Evolutionary conservation across 345 rosid species (phyloP).

Genomic region (Lepidium sativum): DNA sequence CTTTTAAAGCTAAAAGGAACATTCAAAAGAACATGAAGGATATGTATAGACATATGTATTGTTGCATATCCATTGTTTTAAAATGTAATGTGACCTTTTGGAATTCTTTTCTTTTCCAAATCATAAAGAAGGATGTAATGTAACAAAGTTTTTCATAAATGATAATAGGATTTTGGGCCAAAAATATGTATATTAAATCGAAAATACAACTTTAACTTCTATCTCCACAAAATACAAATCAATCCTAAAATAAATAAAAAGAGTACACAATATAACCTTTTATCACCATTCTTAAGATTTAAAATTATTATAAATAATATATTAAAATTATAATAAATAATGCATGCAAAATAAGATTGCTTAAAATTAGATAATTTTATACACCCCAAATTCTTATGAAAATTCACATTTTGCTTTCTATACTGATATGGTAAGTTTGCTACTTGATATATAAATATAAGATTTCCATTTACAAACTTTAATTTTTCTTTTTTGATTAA

Average conservation of each 20-base stretch:
- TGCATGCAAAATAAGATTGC: neutral
- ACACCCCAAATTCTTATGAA: neutral
- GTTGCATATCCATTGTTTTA: neutral
- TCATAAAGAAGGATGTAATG: neutral
- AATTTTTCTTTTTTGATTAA: neutral
- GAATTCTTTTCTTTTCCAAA: neutral
- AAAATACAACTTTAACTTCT: too few relatives aligned
- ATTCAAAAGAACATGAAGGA: conserved; percentile 1
- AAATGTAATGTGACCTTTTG: neutral
- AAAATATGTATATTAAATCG: too few relatives aligned
- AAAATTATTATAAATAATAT: too few relatives aligned
- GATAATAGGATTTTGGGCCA: too few relatives aligned
- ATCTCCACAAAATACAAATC: too few relatives aligned
- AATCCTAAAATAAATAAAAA: too few relatives aligned
- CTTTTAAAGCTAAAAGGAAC: conserved; percentile 7
- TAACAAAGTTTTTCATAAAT: neutral
- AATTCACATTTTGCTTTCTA: neutral
- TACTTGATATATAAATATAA: conserved; percentile 3
- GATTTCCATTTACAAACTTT: neutral
- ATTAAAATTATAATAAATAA: too few relatives aligned
- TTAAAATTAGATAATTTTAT: neutral
- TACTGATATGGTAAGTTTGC: neutral
- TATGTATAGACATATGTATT: neutral
- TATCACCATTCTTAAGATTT: too few relatives aligned
- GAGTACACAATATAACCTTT: too few relatives aligned